Base-by-base conservation (phyloP, 495 filamentous ascomycete species). In the Pseudomonodictys pantanalensis region DNA sequence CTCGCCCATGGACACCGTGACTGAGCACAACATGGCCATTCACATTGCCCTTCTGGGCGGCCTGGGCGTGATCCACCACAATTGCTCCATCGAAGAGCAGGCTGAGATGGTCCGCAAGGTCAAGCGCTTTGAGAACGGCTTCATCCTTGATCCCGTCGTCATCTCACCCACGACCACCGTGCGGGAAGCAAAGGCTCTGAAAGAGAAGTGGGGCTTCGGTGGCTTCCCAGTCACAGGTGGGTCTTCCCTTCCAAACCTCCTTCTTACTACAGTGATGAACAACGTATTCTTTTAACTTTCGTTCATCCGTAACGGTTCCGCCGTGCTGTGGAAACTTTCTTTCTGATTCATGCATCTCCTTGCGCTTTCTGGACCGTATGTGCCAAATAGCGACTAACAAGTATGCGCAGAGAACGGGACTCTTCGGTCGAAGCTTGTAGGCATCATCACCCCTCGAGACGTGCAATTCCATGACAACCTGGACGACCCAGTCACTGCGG, bases 71-170 rank as follows among this genome's bases (percentile, higher is more conserved):
- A 95, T 99, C 64, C 93, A 99, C 77, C 95, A 99, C 82, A 99
- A 99, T 80, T 99, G 93, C 79, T 91, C 91, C 30, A 78, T 89
- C 15, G 88, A 96, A 43, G 88, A 88, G 59, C 93, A 99, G 78
- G 93, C 95, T 41, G 92, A 97, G 78, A 97, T 99, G 95, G 91
- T 99, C 54, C 81, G 88, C 65, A 99, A 99, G 78, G 93, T 99
- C 38, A 99, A 99, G 87, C 81, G 92, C 71, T 99, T 90, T 73
- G 93, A 99, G 77, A 99, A 99, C 75, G 93, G 93, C 55, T 99
- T 99, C 80, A 99, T 99, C 70, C 75, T 91, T 38, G 93, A 99
- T 69, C 93, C 93, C 23, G 88, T 99, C 58, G 92, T 97, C 57
- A 87, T 99, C 66, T 85, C 83, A 68, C 88, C 90, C 30, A 83